Conservation (phyloP, 768 basidiomycete species). For the Termitomyces sp. region DNA sequence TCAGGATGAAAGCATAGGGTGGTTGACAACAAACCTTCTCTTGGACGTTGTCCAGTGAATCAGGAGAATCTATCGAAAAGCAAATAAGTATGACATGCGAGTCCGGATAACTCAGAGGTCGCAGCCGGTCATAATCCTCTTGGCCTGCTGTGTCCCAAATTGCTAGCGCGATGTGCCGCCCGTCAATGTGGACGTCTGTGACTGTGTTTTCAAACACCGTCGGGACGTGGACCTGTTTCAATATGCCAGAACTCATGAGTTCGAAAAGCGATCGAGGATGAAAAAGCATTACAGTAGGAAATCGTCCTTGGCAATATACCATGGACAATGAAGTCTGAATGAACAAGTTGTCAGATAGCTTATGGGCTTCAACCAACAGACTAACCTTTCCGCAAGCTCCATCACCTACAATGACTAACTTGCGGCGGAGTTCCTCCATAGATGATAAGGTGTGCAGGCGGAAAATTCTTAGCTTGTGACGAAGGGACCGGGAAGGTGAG, state of each 20-base stretch:
- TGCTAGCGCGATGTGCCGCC: constrained; percentile 95
- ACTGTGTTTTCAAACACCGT: constrained; percentile 99
- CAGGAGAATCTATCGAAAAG: constrained; percentile 96
- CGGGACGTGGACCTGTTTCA: constrained; percentile 86
- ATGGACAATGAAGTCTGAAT: constrained; percentile 5
- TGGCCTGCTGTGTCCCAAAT: constrained; percentile 99
- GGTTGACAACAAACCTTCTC: constrained; percentile 69
- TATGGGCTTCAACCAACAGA: neutral
- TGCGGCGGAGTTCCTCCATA: constrained; percentile 97
- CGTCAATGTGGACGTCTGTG: constrained; percentile 96
- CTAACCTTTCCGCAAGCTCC: constrained; percentile 92
- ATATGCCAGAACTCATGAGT: neutral
- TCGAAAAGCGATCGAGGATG: neutral
- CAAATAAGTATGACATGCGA: constrained; percentile 99
- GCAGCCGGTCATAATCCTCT: constrained; percentile 98
- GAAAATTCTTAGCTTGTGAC: neutral
- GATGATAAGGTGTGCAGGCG: neutral
- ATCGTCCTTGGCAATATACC: constrained; percentile 7
- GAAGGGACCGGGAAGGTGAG: neutral
- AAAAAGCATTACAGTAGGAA: neutral
- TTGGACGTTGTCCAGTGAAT: constrained; percentile 98
- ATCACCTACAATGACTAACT: constrained; percentile 98
- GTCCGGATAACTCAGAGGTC: constrained; percentile 97
- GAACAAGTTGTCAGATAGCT: neutral
- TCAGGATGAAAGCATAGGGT: neutral